These are phyloP conservation scores for Aspergillus saccharolyticus DNA, from an alignment of 495 filamentous ascomycete species.

Conservation along the genomic window DNA sequence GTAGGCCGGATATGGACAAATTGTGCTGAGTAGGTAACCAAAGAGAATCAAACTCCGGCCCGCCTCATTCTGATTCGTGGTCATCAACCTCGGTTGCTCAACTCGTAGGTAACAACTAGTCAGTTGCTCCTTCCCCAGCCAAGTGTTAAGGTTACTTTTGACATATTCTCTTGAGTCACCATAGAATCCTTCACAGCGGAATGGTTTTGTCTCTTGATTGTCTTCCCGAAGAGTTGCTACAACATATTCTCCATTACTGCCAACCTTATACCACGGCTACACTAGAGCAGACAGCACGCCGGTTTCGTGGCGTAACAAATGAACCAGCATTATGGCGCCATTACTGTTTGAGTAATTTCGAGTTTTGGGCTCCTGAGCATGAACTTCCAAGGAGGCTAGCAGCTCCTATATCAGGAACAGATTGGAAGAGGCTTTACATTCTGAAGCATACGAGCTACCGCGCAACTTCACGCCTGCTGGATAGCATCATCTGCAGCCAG, in stretches of 20 bases:
- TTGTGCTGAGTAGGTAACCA: neutral
- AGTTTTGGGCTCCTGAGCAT: conserved; percentile 69
- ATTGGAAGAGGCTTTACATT: conserved; percentile 75
- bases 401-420: conserved; percentile 47
- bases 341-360: conserved; percentile 63
- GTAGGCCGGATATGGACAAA: neutral
- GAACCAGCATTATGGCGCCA: conserved; percentile 74
- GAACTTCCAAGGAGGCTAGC: conserved; percentile 53
- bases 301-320: conserved; percentile 58
- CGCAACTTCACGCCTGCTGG: conserved; percentile 52
- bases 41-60: too few species aligned
- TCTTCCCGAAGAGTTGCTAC: conserved; percentile 72
- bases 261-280: conserved; percentile 42
- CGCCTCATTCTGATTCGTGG: neutral
- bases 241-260: conserved; percentile 59
- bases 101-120: neutral
- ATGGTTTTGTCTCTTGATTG: conserved; percentile 38
- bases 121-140: neutral
- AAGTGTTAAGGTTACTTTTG: neutral
- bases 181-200: conserved; percentile 15
- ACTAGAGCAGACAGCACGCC: conserved; percentile 57
- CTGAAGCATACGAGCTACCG: conserved; percentile 51
- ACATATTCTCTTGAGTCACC: neutral
- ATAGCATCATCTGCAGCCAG: conserved; percentile 66
- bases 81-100: neutral